Conservation (phyloP, 192 early-diverging fungal genomes). For the Podila verticillata region DNA sequence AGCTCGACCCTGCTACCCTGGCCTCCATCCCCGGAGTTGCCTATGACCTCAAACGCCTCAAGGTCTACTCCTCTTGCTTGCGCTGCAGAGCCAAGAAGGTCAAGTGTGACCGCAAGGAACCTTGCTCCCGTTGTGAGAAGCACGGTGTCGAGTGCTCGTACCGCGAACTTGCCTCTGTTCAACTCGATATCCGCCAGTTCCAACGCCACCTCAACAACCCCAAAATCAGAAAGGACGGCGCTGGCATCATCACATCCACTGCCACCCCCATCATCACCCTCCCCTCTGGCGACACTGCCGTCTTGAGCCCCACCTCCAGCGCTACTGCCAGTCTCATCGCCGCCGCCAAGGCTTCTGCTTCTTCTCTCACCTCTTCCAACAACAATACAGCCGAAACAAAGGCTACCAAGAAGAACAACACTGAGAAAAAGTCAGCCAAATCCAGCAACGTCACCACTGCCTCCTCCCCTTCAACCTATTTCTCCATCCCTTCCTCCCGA, state of each 20-base stretch:
- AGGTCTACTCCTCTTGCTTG: slow-evolving; percentile 48
- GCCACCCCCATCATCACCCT: slow-evolving; percentile 44
- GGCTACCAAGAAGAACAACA: slow-evolving; percentile 6
- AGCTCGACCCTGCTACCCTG: slow-evolving; percentile 43
- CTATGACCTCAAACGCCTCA: slow-evolving; percentile 50
- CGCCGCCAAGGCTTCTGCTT: slow-evolving; percentile 27
- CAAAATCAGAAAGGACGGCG: slow-evolving; percentile 45
- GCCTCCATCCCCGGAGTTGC: slow-evolving; percentile 47
- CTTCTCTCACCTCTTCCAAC: background rate
- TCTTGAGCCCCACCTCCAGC: slow-evolving; percentile 21
- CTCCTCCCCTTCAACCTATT: slow-evolving; percentile 11
- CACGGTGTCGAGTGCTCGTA: slow-evolving; percentile 50
- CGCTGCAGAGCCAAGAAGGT: slow-evolving; percentile 52
- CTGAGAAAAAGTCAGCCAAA: slow-evolving; percentile 8
- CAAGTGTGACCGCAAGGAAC: slow-evolving; percentile 51
- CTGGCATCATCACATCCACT: slow-evolving; percentile 49
- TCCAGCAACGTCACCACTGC: background rate
- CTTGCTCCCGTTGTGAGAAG: slow-evolving; percentile 46
- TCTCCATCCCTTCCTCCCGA: slow-evolving; percentile 6
- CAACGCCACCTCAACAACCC: slow-evolving; percentile 48
- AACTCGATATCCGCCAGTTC: slow-evolving; percentile 48
- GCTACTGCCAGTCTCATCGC: slow-evolving; percentile 32
- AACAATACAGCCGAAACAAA: background rate
- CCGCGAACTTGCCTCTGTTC: slow-evolving; percentile 43
- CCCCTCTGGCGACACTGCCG: slow-evolving; percentile 44